Evolutionary conservation across 495 filamentous ascomycete species (phyloP).

Genomic region (Immersiella caudata): DNA sequence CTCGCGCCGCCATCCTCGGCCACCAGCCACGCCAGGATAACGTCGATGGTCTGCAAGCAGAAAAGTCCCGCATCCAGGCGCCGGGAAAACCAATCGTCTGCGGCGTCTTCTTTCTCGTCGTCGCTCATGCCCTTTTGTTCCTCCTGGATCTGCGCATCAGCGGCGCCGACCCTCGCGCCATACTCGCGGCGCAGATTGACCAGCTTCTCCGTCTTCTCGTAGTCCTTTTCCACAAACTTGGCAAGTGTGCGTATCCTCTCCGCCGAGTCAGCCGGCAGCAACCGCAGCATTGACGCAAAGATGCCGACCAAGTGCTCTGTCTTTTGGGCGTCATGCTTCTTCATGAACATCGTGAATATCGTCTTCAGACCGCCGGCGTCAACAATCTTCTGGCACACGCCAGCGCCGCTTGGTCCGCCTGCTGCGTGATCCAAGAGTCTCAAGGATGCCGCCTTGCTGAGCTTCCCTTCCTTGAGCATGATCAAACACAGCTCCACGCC

Average conservation of each 20-base stretch:
- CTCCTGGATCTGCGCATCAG: slow-evolving; percentile 67
- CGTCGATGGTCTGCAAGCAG: slow-evolving; percentile 82
- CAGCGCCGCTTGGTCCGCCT: slow-evolving; percentile 53
- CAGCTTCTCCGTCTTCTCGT: slow-evolving; percentile 76
- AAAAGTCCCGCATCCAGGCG: slow-evolving; percentile 86
- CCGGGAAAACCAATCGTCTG: slow-evolving; percentile 75
- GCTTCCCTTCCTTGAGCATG: slow-evolving; percentile 67
- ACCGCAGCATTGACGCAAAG: slow-evolving; percentile 80
- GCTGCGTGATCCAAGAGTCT: slow-evolving; percentile 84
- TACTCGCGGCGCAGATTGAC: slow-evolving; percentile 73
- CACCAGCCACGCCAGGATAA: slow-evolving; percentile 87
- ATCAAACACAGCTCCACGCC: slow-evolving; percentile 89
- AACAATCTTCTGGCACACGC: slow-evolving; percentile 74
- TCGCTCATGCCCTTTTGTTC: slow-evolving; percentile 57
- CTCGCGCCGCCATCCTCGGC: slow-evolving; percentile 86
- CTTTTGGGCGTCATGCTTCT: slow-evolving; percentile 70
- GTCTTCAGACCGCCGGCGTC: slow-evolving; percentile 85
- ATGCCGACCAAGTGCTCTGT: slow-evolving; percentile 89
- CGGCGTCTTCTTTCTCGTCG: slow-evolving; percentile 60
- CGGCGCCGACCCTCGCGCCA: slow-evolving; percentile 61
- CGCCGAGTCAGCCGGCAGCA: slow-evolving; percentile 75
- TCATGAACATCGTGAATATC: slow-evolving; percentile 87
- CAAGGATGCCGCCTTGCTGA: slow-evolving; percentile 75
- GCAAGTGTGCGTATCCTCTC: slow-evolving; percentile 82
- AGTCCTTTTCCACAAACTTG: slow-evolving; percentile 95